These are phyloP conservation scores for Artemisia annua DNA, from an alignment of 129 eudicot genomes.

Conservation along the genomic window DNA sequence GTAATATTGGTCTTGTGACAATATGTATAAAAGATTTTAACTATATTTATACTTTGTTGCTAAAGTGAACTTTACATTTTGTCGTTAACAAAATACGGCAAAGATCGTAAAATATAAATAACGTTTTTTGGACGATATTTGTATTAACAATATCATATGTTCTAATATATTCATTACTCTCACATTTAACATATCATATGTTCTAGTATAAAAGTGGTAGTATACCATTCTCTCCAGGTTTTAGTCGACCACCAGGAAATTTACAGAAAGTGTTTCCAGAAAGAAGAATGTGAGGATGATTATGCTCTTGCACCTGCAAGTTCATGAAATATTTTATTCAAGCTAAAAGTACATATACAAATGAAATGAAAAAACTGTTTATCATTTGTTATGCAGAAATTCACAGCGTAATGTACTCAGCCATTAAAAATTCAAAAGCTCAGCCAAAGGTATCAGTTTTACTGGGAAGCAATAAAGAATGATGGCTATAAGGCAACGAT, in stretches of 20 bases:
- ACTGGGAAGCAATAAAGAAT: not conserved
- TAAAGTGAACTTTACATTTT: too few species aligned
- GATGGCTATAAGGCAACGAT: not conserved
- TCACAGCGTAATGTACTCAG: not conserved
- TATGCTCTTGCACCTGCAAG: constrained; percentile 96
- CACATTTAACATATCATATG: too few species aligned
- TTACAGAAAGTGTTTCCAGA: constrained; percentile 94
- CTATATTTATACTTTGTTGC: too few species aligned
- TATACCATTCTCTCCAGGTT: constrained; percentile 98
- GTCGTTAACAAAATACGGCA: too few species aligned
- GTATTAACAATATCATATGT: too few species aligned
- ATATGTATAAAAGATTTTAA: too few species aligned
- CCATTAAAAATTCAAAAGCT: not conserved
- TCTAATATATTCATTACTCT: too few species aligned
- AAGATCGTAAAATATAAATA: too few species aligned
- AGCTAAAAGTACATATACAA: not conserved
- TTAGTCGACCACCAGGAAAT: constrained; percentile 96
- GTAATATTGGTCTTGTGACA: too few species aligned
- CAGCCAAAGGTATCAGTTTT: not conserved
- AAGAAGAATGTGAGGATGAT: constrained; percentile 96
- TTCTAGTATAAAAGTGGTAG: too few species aligned
- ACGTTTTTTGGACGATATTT: too few species aligned
- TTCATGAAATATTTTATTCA: not conserved
- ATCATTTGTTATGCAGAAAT: not conserved
- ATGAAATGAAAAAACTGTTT: not conserved